Conservation (phyloP, 768 basidiomycete genomes). For the Suillus bovinus region DNA sequence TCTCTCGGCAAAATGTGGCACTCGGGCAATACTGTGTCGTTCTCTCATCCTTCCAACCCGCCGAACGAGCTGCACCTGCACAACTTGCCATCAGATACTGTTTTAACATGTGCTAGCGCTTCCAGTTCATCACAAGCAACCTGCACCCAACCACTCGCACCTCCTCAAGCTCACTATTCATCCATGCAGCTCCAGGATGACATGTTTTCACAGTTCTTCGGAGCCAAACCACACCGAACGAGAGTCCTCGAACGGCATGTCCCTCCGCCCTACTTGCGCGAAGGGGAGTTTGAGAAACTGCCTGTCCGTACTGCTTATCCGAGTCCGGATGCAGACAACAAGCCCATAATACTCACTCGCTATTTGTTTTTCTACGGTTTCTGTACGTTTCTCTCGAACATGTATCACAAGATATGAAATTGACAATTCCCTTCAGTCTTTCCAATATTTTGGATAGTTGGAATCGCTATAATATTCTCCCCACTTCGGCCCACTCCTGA, state of each 20-base stretch:
- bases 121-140: slow-evolving; percentile 10
- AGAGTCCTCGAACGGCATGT: slow-evolving; percentile 20
- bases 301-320: slow-evolving; percentile 24
- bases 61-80: slow-evolving; percentile 24
- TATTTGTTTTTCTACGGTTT: slow-evolving; percentile 67
- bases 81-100: slow-evolving; percentile 22
- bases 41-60: slow-evolving; percentile 17
- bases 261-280: slow-evolving; percentile 47
- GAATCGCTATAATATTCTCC: slow-evolving; percentile 53
- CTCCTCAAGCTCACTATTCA: slow-evolving; percentile 24
- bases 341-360: slow-evolving; percentile 57
- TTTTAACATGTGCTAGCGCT: slow-evolving; percentile 15
- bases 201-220: slow-evolving; percentile 33
- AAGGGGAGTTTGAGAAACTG: slow-evolving; percentile 36
- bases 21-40: slow-evolving; percentile 7
- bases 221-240: slow-evolving; percentile 24
- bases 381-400: slow-evolving; percentile 43
- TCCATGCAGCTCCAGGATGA: slow-evolving; percentile 30
- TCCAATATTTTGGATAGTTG: slow-evolving; percentile 62
- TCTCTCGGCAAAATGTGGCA: slow-evolving; percentile 16
- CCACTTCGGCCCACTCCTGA: slow-evolving; percentile 49
- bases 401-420: slow-evolving; percentile 1
- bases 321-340: slow-evolving; percentile 29
- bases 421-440: slow-evolving; percentile 47
- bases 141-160: slow-evolving; percentile 13